These are phyloP conservation scores for Wilcoxina mikolae DNA, from an alignment of 495 filamentous ascomycete species.

Conservation along the genomic window DNA sequence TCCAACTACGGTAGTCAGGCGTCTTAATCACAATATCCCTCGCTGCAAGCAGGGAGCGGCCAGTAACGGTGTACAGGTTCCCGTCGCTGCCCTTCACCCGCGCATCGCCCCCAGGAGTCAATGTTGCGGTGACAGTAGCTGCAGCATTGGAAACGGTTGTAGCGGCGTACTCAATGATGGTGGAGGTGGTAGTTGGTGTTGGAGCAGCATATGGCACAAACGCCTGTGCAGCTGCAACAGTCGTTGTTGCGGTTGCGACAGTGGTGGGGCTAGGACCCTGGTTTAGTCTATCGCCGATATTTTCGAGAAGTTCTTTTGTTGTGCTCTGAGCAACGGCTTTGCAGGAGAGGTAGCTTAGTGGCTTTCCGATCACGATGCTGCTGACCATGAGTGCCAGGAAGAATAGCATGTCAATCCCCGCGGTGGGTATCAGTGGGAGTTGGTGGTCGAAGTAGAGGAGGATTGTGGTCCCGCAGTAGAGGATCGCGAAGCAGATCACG, in stretches of 20 bases:
- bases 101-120: constrained; percentile 1
- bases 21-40: constrained; percentile 34
- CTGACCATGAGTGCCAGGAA: constrained; percentile 60
- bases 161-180: constrained; percentile 2
- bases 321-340: constrained; percentile 32
- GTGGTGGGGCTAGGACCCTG: background rate
- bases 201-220: background rate
- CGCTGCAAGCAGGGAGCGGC: constrained; percentile 23
- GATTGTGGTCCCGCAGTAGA: constrained; percentile 61
- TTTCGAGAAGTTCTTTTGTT: background rate
- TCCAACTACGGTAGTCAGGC: constrained; percentile 45
- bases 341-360: constrained; percentile 66
- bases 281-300: background rate
- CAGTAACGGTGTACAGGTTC: constrained; percentile 25
- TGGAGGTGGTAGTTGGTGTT: background rate
- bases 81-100: constrained; percentile 19
- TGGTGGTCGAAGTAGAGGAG: constrained; percentile 64
- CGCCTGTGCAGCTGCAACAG: background rate
- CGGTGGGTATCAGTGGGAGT: constrained; percentile 54
- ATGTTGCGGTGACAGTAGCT: constrained; percentile 1
- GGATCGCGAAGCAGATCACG: constrained; percentile 44
- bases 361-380: constrained; percentile 60
- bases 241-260: background rate
- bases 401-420: constrained; percentile 48
- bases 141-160: constrained; percentile 18